Conservation (phyloP, 208 protist genomes). For the Acanthamoeba lenticulata region DNA sequence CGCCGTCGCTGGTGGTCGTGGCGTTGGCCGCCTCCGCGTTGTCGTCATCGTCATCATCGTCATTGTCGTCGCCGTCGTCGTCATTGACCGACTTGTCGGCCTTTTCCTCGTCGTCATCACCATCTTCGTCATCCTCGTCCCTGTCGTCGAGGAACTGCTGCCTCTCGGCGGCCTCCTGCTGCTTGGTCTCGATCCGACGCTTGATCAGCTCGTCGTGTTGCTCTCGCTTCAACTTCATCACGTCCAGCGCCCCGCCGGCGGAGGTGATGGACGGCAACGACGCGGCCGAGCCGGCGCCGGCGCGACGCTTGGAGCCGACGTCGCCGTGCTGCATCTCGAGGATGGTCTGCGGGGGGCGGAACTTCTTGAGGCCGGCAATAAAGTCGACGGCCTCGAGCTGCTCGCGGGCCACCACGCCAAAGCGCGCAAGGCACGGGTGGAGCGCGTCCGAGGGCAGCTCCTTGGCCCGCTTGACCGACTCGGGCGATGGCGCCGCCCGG, state of each 20-base stretch:
- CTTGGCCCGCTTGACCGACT: slow-evolving; percentile 65
- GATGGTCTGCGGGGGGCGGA: slow-evolving; percentile 29
- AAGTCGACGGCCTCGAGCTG: neutral
- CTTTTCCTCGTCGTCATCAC: no score
- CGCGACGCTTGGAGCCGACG: slow-evolving; percentile 19
- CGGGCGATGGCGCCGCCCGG: neutral
- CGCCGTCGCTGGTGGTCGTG: no score
- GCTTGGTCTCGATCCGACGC: neutral
- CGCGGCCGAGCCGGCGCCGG: neutral
- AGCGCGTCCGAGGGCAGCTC: slow-evolving; percentile 28
- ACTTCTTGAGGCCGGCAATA: slow-evolving; percentile 25
- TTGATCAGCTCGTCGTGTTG: slow-evolving; percentile 20
- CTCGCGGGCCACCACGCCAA: neutral
- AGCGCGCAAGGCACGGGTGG: slow-evolving; percentile 2
- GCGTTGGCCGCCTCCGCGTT: no score
- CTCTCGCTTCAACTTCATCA: slow-evolving; percentile 35
- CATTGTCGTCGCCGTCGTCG: no score
- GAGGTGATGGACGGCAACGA: neutral
- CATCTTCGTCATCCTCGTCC: no score
- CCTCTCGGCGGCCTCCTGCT: neutral
- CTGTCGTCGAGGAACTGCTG: no score
- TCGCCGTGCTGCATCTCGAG: slow-evolving; percentile 44
- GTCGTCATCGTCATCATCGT: no score
- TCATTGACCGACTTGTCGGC: no score
- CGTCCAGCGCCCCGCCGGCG: neutral